Conservation (phyloP, 768 basidiomycete genomes). For the Russula vinacea region DNA sequence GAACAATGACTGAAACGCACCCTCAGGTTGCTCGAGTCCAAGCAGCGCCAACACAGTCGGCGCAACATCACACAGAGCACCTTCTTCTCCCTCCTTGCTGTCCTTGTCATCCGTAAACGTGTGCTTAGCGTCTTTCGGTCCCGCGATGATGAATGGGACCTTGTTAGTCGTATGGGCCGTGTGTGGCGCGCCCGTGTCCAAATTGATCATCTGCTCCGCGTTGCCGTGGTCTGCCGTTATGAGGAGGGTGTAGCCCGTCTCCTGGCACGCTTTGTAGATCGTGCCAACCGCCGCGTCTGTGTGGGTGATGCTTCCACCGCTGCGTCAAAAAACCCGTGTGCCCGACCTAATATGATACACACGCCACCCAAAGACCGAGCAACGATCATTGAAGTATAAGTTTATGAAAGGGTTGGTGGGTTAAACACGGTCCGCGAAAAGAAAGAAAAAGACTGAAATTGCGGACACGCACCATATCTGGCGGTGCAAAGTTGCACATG, state of each 20-base stretch:
- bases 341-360: conserved; percentile 56
- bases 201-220: conserved; percentile 90
- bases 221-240: conserved; percentile 96
- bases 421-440: background rate
- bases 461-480: conserved; percentile 72
- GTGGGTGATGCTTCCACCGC: conserved; percentile 80
- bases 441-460: background rate
- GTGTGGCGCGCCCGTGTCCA: conserved; percentile 79
- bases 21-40: conserved; percentile 68
- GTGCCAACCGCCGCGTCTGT: conserved; percentile 89
- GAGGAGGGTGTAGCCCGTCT: conserved; percentile 81
- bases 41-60: conserved; percentile 82
- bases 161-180: conserved; percentile 90
- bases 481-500: conserved; percentile 98
- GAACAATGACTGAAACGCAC: conserved; percentile 39
- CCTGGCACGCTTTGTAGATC: conserved; percentile 79
- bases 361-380: background rate
- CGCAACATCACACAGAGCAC: conserved; percentile 86
- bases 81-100: conserved; percentile 51
- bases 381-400: background rate
- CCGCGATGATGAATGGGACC: conserved; percentile 88
- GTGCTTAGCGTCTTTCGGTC: conserved; percentile 39
- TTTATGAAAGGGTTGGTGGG: background rate
- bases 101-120: conserved; percentile 51
- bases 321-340: conserved; percentile 91